phyloP scores from a whole-genome alignment of 208 protist genomes.

The Trypanosoma scelopori region DNA sequence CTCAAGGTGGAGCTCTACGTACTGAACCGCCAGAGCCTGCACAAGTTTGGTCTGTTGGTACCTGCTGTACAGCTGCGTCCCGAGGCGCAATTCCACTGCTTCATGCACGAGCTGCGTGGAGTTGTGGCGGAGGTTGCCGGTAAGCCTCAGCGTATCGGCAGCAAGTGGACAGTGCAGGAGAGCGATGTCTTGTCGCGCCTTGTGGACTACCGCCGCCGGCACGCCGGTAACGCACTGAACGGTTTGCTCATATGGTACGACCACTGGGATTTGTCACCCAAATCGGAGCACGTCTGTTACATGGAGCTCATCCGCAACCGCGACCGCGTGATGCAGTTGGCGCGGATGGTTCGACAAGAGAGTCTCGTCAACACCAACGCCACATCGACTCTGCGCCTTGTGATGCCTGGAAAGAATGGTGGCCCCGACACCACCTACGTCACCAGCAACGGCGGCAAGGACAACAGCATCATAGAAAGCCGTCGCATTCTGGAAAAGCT shows the following conservation, averaged over 20 bases:
- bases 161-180: constrained; percentile 61
- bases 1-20: constrained; percentile 81
- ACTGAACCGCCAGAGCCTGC: constrained; percentile 67
- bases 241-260: constrained; percentile 85
- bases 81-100: constrained; percentile 65
- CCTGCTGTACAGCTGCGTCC: constrained; percentile 63
- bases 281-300: constrained; percentile 72
- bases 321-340: constrained; percentile 71
- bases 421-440: constrained; percentile 32
- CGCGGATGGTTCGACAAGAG: constrained; percentile 61
- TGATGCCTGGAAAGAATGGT: constrained; percentile 43
- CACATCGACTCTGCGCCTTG: constrained; percentile 51
- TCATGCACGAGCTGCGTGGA: constrained; percentile 67
- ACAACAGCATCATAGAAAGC: constrained; percentile 41
- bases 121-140: constrained; percentile 62
- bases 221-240: constrained; percentile 50
- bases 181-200: constrained; percentile 58
- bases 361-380: constrained; percentile 68
- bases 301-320: constrained; percentile 83
- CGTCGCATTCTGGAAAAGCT: constrained; percentile 49
- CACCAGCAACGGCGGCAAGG: constrained; percentile 23
- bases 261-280: constrained; percentile 73
- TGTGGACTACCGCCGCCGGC: constrained; percentile 62
- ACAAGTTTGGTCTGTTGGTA: constrained; percentile 52
- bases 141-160: constrained; percentile 49